Evolutionary conservation across 139 green algal species (phyloP).

Genomic region (Astrephomene gubernaculifera): DNA sequence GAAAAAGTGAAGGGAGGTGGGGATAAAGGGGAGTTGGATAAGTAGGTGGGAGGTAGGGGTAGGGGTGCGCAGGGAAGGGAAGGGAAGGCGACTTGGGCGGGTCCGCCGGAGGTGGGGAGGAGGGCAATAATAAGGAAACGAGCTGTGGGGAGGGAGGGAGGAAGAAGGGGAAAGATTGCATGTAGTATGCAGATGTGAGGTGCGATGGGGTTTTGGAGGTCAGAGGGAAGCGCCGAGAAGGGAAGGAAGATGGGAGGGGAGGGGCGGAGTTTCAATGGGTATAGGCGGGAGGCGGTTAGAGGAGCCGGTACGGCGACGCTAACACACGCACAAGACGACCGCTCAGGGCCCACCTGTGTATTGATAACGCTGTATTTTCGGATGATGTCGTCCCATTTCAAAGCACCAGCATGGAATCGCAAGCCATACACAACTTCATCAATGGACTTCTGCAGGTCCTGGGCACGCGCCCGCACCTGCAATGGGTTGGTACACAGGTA

Average conservation of each 20-base stretch:
- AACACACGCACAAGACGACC: not conserved
- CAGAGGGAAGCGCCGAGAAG: not conserved
- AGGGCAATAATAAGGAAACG: not conserved
- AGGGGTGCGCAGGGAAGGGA: too few species aligned
- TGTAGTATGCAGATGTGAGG: too few species aligned
- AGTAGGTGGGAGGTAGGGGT: not conserved
- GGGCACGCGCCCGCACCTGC: conserved; percentile 15
- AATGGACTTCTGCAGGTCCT: conserved; percentile 37
- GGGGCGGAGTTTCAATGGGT: too few species aligned
- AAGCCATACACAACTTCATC: conserved; percentile 34
- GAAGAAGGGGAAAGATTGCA: too few species aligned
- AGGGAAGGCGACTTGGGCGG: not conserved
- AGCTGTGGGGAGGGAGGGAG: too few species aligned
- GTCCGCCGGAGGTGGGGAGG: not conserved
- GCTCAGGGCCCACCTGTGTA: conserved; percentile 1
- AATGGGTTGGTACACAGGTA: too few species aligned
- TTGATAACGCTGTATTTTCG: conserved; percentile 48
- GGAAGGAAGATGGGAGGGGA: too few species aligned
- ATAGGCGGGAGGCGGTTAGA: too few species aligned
- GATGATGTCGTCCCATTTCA: conserved; percentile 44
- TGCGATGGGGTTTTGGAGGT: too few species aligned
- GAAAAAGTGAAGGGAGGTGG: too few species aligned
- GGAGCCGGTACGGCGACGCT: not conserved
- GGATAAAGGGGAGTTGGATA: too few species aligned
- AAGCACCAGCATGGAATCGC: not conserved